Percentiles rank a stretch among this genome's conserved stretches.
Conservation (phyloP, 257 asterid species). For the Fraxinus excelsior region DNA sequence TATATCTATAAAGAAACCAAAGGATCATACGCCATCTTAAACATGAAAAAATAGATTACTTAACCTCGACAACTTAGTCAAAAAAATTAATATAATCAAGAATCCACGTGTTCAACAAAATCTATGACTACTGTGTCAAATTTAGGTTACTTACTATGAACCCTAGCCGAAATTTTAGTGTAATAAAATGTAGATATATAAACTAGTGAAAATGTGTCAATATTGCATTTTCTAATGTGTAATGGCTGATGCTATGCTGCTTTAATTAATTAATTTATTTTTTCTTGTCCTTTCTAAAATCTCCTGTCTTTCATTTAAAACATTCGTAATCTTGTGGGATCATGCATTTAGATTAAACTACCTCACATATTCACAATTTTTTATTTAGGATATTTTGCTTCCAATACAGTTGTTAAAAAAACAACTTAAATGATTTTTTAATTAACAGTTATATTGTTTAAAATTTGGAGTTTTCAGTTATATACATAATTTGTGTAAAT, state of each 20-base stretch:
- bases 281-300: too few species aligned
- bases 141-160: constrained; percentile 47
- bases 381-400: too few species aligned
- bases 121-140: constrained; percentile 18
- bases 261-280: too few species aligned
- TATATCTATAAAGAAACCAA: constrained; percentile 31
- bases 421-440: too few species aligned
- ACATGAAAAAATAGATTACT: constrained; percentile 51
- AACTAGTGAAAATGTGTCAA: not conserved
- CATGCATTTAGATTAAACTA: too few species aligned
- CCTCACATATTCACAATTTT: too few species aligned
- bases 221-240: not conserved
- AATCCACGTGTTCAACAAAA: constrained; percentile 41
- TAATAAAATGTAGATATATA: not conserved
- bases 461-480: too few species aligned
- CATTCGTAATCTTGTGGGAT: too few species aligned
- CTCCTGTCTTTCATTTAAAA: not conserved
- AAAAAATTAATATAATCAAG: not conserved
- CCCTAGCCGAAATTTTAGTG: not conserved
- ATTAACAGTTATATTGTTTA: too few species aligned
- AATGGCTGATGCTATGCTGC: not conserved
- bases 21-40: constrained; percentile 48
- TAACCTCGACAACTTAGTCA: constrained; percentile 50
- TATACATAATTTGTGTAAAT: too few species aligned
- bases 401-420: too few species aligned